Evolutionary conservation across 129 eudicot species (phyloP).

Genomic region (Artemisia argyi): DNA sequence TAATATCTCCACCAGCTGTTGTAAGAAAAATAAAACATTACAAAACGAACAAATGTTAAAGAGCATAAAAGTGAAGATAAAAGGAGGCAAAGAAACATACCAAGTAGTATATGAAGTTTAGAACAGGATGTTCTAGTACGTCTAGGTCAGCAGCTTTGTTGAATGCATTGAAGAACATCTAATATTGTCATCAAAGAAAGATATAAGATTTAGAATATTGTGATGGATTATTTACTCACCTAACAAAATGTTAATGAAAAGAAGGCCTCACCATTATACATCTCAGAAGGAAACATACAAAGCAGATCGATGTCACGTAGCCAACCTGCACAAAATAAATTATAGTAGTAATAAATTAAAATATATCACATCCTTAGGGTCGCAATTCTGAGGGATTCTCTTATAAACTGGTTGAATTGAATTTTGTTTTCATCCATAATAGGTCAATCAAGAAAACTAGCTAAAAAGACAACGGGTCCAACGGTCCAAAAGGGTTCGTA

Average conservation of each 20-base stretch:
- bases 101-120: conserved; percentile 71
- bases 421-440: too few species aligned
- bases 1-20: conserved; percentile 83
- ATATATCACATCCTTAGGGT: too few species aligned
- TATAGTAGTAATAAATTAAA: too few species aligned
- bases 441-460: too few species aligned
- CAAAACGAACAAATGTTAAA: background rate
- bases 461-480: too few species aligned
- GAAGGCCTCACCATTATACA: conserved; percentile 77
- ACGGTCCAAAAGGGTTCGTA: too few species aligned
- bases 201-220: conserved; percentile 9
- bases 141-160: conserved; percentile 72
- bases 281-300: conserved; percentile 75
- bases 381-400: too few species aligned
- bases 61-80: background rate
- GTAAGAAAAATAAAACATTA: background rate
- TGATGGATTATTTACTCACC: background rate
- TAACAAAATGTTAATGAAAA: background rate
- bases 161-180: conserved; percentile 93
- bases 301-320: conserved; percentile 87
- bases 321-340: conserved; percentile 63
- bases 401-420: too few species aligned
- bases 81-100: conserved; percentile 34
- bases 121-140: conserved; percentile 76
- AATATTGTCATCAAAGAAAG: conserved; percentile 1